Base-by-base conservation (phyloP, 148 eudicot genomes). In the Suaeda aralocaspica region DNA sequence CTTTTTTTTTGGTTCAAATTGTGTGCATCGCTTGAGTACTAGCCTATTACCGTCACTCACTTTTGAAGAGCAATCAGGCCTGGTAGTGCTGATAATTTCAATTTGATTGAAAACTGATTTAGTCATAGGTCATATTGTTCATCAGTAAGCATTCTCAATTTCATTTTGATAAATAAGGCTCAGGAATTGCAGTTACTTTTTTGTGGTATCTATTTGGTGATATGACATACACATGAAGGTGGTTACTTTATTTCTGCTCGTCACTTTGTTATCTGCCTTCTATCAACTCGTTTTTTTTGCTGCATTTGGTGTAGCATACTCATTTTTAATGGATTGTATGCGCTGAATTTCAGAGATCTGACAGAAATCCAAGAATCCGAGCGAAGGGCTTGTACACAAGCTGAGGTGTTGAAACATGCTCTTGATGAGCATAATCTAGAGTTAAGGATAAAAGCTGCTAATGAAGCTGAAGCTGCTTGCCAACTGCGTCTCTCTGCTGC, bases 391-490 rank as follows among this genome's bases (percentile, higher is more conserved):
- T 72, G 51, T 65, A 52, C 80, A 24, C 96, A 90, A 82, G 96
- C 87, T 41, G 87, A 83, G 70, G 56, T 65, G 71, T 71, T 93
- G 79, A 90, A 80, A 79, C 82, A 77, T 71, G 96, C 91, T 71
- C 78, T 87, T 57, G 82, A 84, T 60, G 98, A 93, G 77, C 98
- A 93, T 76, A 79, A 87, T 71, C 70, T 93, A 52, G 96, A 90
- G 83, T 84, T 93, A 73, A 84, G 98, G 79, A 81, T 93, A 45
- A 93, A 82, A 83, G 96, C 98, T 70, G 96, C 96, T 62, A 85
- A 87, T 80, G 98, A 93, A 85, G 95, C 98, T 26, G 96, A 90
- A 79, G 83, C 85, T 74, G 96, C 96, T 74, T 93, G 87, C 84
- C 92, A 83, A 74, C 83, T 77, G 75, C 83, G 98, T 60, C 84